Evolutionary conservation across 768 basidiomycete genomes (phyloP).

Genomic region (Kwoniella dendrophila): DNA sequence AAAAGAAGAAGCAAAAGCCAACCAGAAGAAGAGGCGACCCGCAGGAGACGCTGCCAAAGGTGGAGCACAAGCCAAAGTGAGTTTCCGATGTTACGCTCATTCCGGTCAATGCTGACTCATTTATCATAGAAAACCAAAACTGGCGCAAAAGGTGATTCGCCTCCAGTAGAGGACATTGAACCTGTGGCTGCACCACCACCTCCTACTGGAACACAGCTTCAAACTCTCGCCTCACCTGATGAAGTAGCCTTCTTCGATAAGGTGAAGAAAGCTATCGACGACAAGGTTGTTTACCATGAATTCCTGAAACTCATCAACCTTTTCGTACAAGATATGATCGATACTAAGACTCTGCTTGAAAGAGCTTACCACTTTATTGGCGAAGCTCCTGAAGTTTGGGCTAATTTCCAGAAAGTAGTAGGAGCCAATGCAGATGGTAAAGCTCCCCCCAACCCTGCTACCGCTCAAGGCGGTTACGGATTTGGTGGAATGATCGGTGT

Average conservation of each 20-base stretch:
- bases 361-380: constrained; percentile 80
- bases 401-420: constrained; percentile 82
- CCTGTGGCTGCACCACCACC: constrained; percentile 27
- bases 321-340: constrained; percentile 89
- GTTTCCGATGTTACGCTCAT: constrained; percentile 2
- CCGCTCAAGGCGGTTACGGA: constrained; percentile 46
- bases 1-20: no score
- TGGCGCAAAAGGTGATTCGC: constrained; percentile 45
- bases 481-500: constrained; percentile 53
- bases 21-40: constrained; percentile 38
- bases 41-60: constrained; percentile 37
- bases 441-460: constrained; percentile 31
- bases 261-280: constrained; percentile 63
- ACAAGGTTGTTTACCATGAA: constrained; percentile 65
- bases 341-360: constrained; percentile 77
- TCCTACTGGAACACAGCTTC: constrained; percentile 28
- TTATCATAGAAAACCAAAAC: constrained; percentile 45
- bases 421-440: constrained; percentile 68
- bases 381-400: constrained; percentile 70
- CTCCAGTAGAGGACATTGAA: constrained; percentile 39
- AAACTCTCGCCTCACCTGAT: constrained; percentile 59
- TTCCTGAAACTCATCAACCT: constrained; percentile 90
- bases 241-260: constrained; percentile 94
- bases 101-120: neutral
- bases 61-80: constrained; percentile 38